phyloP scores from a whole-genome alignment of 192 early-diverging fungal species.

The Cladochytrium replicatum region DNA sequence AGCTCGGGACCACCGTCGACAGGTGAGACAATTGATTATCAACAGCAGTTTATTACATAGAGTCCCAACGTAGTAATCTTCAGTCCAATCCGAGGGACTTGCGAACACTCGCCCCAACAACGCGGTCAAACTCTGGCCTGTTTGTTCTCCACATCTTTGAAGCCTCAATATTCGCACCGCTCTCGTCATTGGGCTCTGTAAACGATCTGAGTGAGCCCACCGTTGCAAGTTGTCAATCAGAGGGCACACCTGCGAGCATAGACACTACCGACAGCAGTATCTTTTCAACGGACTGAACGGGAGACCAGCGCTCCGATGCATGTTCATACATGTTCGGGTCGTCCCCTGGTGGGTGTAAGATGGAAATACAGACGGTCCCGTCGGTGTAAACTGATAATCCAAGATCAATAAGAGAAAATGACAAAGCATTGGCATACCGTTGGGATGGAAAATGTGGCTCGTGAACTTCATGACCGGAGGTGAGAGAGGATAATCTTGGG shows the following conservation, averaged over 20 bases:
- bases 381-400: slow-evolving; percentile 68
- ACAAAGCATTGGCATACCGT: slow-evolving; percentile 48
- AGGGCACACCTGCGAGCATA: slow-evolving; percentile 70
- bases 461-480: slow-evolving; percentile 97
- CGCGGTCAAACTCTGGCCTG: slow-evolving; percentile 67
- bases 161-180: slow-evolving; percentile 96
- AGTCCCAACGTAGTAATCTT: too few species aligned
- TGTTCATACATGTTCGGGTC: slow-evolving; percentile 97
- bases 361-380: slow-evolving; percentile 96
- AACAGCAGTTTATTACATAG: too few species aligned
- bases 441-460: slow-evolving; percentile 90
- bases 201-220: slow-evolving; percentile 2
- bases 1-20: too few species aligned
- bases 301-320: slow-evolving; percentile 91
- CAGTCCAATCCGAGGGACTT: slow-evolving; percentile 78
- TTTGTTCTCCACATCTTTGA: slow-evolving; percentile 92
- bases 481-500: slow-evolving; percentile 88
- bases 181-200: slow-evolving; percentile 93
- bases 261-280: slow-evolving; percentile 88
- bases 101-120: slow-evolving; percentile 66
- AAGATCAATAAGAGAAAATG: neutral
- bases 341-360: slow-evolving; percentile 93
- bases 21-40: too few species aligned
- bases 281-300: slow-evolving; percentile 98
- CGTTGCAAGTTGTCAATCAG: neutral